Evolutionary conservation across 345 rosid genomes (phyloP), one percentile per base, ranked within the genome.

Genomic region (Syzygium oleosum): DNA sequence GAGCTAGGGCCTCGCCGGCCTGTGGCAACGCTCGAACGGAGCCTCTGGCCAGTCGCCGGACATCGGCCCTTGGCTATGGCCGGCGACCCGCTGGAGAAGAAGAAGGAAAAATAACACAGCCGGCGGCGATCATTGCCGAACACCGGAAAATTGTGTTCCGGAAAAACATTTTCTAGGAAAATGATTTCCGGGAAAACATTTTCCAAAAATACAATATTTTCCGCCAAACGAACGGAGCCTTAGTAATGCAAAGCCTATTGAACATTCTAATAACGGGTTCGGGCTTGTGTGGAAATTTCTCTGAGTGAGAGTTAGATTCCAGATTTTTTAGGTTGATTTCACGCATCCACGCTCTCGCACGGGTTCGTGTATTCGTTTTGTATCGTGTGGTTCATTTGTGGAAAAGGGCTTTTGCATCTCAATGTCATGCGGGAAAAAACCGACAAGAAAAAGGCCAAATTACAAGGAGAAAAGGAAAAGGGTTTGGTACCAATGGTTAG

Each of bases 321-420:
- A 12, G 34, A 61, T 61, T 61, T 61, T 61, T 61, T 12, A 61
- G 34, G 34, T 27, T 61, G 10, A 16, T n/a, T n/a, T 61, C 12
- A 16, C 68, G 12, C 34, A 59, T 59, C 29, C 78, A 31, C 4
- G 0, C 77, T 63, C 41, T 63, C 0, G 4, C 43, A 31, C 2
- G 5, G 23, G 10, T 17, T 31, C 0, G 12, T 31, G 11, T 2
- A 9, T 34, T 68, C 12, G 2, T 68, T 1, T 16, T 4, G 2
- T 9, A 9, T 15, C 23, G 10, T 16, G 23, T 9, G 6, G 6
- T 65, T 65, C 21, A 31, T 65, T 65, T 3, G 10, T 3, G 43
- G 1, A 31, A 15, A 65, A 2, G 22, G 78, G 12, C 1, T 4
- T 0, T 65, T 65, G 78, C 4, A 0, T 16, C 23, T 16, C 12